Conservation (phyloP, 169 alveolate species). For the Babesia ovis region DNA sequence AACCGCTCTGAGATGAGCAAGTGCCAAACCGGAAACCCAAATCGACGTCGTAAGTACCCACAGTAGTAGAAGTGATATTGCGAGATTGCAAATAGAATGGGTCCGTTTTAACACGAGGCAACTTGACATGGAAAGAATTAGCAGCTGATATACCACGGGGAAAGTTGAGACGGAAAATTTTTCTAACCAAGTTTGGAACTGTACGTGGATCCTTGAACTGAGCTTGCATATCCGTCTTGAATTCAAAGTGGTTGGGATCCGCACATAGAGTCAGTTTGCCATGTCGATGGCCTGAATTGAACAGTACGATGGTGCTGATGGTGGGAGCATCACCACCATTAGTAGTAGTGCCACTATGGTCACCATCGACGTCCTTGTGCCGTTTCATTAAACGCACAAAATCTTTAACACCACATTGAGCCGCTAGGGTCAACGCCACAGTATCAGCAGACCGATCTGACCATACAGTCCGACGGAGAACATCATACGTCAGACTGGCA, state of each 20-base stretch:
- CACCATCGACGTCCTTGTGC: neutral
- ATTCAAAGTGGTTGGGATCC: slow-evolving; percentile 2
- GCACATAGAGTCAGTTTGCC: neutral
- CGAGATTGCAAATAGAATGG: neutral
- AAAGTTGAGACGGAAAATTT: no score
- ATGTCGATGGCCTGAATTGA: slow-evolving; percentile 3
- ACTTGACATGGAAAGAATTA: neutral
- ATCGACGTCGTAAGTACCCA: slow-evolving; percentile 5
- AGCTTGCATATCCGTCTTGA: neutral
- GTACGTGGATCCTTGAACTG: neutral
- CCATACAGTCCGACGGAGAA: slow-evolving; percentile 9
- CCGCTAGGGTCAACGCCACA: slow-evolving; percentile 2
- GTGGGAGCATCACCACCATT: neutral
- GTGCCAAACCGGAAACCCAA: slow-evolving; percentile 3
- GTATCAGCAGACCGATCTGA: slow-evolving; percentile 26
- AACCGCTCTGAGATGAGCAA: slow-evolving; percentile 3
- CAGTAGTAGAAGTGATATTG: neutral
- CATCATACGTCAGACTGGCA: slow-evolving; percentile 18
- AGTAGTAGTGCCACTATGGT: neutral
- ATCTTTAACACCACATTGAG: slow-evolving; percentile 3
- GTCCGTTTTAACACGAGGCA: neutral
- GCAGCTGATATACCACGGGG: neutral
- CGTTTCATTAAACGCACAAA: neutral
- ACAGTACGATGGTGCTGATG: neutral
- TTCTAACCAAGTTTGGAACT: neutral